These are phyloP conservation scores for Rhodomyrtus psidioides DNA, from an alignment of 441 rosid genomes.

Conservation along the genomic window DNA sequence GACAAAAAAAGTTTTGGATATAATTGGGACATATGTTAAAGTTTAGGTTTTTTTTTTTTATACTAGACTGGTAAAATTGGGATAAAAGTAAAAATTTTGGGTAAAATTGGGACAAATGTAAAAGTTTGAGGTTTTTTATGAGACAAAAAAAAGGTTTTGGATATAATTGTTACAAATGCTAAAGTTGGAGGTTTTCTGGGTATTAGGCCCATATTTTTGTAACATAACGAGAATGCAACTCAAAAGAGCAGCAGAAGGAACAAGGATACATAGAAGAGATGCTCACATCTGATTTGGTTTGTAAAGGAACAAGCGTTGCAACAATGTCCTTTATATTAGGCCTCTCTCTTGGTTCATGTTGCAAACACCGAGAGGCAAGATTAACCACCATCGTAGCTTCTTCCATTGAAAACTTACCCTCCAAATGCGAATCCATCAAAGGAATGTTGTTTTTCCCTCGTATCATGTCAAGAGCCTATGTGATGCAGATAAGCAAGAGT, in stretches of 20 bases:
- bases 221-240: background rate
- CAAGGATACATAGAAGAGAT: background rate
- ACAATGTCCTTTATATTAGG: conserved; percentile 54
- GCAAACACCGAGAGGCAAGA: conserved; percentile 73
- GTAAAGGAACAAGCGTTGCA: conserved; percentile 56
- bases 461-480: conserved; percentile 77
- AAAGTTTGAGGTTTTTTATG: no score
- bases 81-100: no score
- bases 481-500: background rate
- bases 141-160: no score
- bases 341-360: conserved; percentile 61
- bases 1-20: no score
- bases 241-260: background rate
- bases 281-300: conserved; percentile 52
- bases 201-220: no score
- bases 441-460: conserved; percentile 39
- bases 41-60: no score
- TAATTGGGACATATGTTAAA: no score
- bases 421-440: conserved; percentile 80
- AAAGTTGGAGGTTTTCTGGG: no score
- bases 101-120: no score
- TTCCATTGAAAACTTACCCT: conserved; percentile 61
- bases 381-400: conserved; percentile 56
- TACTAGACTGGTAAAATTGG: no score
- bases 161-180: no score